These are phyloP conservation scores for Fusarium sp. DNA, from an alignment of 2,329 filamentous ascomycete species.

Conservation along the genomic window DNA sequence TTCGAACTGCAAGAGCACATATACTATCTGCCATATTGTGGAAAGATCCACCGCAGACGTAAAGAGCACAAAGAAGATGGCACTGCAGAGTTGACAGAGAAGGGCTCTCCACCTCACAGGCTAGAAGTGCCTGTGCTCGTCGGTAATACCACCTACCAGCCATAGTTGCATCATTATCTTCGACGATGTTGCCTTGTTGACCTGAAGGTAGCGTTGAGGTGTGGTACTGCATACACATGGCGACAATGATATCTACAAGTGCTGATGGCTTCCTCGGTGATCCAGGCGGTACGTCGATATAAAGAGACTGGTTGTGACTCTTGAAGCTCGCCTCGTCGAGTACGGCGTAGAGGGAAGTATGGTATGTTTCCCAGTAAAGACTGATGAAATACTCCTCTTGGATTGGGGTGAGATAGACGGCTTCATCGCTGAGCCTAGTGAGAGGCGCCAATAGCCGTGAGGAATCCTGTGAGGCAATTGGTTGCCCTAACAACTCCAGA, in stretches of 20 bases:
- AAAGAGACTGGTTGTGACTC: conserved; percentile 3
- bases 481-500: background rate
- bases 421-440: background rate
- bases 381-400: conserved; percentile 23
- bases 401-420: conserved; percentile 2
- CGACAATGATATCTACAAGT: conserved; percentile 18
- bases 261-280: conserved; percentile 9
- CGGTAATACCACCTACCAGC: conserved; percentile 28
- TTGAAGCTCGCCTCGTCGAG: conserved; percentile 19
- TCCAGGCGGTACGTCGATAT: conserved; percentile 10
- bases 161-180: conserved; percentile 19
- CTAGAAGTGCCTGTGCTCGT: conserved; percentile 17
- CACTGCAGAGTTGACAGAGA: conserved; percentile 22
- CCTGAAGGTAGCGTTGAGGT: background rate
- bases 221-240: conserved; percentile 29
- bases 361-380: conserved; percentile 28
- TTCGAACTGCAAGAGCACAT: conserved; percentile 12
- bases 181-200: background rate
- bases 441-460: conserved; percentile 11
- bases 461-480: background rate
- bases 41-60: conserved; percentile 14
- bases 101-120: conserved; percentile 17
- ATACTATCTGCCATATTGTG: conserved; percentile 27
- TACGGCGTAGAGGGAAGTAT: conserved; percentile 14
- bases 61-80: conserved; percentile 6